Evolutionary conservation across 768 basidiomycete species (phyloP), one percentile per base, ranked within the genome.

Genomic region (Trametes coccinea): DNA sequence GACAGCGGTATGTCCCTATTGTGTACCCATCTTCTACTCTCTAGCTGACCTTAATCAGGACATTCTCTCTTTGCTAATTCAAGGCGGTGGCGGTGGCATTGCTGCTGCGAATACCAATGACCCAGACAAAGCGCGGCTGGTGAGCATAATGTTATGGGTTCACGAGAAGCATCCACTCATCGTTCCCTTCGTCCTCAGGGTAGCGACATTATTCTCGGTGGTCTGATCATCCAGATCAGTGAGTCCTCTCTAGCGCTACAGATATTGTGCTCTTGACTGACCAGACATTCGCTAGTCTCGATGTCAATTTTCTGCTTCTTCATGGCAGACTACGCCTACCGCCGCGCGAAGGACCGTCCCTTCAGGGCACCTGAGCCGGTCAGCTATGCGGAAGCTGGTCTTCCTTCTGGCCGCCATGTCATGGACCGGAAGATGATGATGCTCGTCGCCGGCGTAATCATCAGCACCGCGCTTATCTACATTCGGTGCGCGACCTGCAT

Each of bases 321-420:
- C 51, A 75, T 81, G 2, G 43, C 68, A 44, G 84, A 84, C 64
- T 84, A 81, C 68, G 66, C 82, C 56, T 47, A 74, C 5, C 77
- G 82, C 44, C 79, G 75, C 66, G 45, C 68, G 13, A 65, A 61
- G 27, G 71, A 80, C 63, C 64, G 66, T n/a, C 80, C 82, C 0
- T 46, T 82, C 30, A 70, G 49, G 62, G 63, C 48, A 44, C 45
- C 40, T 1, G 37, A 37, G 0, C 33, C 27, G 30, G 10, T n/a
- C 2, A 16, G 45, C 33, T 48, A 56, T 31, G 5, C 17, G n/a
- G 59, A 55, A 9, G 30, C 30, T 10, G 43, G 27, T 2, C 5
- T 33, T 22, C 44, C 52, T 29, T 9, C 13, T 14, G 14, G 33
- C 13, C 34, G 22, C 9, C 61, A 57, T 30, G 16, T 17, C 2